Base-by-base conservation (phyloP, 2,329 filamentous ascomycete species). In the Fusarium abutilonis region DNA sequence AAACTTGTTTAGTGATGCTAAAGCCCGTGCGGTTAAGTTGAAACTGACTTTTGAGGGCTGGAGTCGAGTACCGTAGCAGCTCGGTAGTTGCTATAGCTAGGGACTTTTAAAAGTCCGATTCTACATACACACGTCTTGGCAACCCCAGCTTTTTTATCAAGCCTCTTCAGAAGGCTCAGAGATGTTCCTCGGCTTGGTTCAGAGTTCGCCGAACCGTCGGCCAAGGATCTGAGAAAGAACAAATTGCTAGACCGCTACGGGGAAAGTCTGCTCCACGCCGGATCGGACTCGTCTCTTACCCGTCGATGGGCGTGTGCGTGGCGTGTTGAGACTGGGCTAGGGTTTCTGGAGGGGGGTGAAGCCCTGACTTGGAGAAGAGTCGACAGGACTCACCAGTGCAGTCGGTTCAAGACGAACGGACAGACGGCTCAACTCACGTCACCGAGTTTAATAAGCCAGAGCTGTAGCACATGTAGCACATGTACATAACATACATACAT, bases 241-340 rank as follows among this genome's bases (percentile, higher is more conserved):
- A 31, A 55, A 42, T 49, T 66, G 39, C 59, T 67, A 67, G 48
- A 52, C 66, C 55, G 36, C 23, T 47, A 49, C 54, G 36, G 47
- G 66, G 31, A 63, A 63, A 48, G 60, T 23, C 48, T 35, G 38
- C 47, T 68, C 63, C 58, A 56, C 65, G 21, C 57, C 67, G 67
- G 67, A 68, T 70, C 67, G 57, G 55, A 38, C 54, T 56, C 21
- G 51, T 47, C 38, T 29, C 17, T 60, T 68, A 67, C 63, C 60
- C 67, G 67, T 41, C 64, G 57, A 69, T 69, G 41, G 49, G 42
- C 29, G 50, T 60, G 50, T 60, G 67, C 29, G 52, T 60, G 67
- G 64, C 53, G 53, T 64, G 65, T 39, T 60, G 35, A 17, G 17
- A 31, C 36, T 47, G 36, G 34, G 28, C n/a, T 21, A 38, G n/a